Evolutionary conservation across 495 filamentous ascomycete genomes (phyloP).

Genomic region (Lepidopterella palustris): DNA sequence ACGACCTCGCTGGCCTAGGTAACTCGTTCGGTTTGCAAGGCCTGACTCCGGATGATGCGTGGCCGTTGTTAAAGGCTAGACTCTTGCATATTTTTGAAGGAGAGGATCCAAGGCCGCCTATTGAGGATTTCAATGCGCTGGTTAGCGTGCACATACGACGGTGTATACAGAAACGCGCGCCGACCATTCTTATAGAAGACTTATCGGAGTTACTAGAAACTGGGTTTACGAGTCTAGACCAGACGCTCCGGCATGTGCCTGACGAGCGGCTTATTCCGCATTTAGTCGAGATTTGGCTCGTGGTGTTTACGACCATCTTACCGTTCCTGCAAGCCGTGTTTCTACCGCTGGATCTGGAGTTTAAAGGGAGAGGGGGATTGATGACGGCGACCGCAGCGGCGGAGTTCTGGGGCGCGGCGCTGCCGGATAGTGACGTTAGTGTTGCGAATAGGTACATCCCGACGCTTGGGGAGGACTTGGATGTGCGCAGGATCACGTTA

Average conservation of each 20-base stretch:
- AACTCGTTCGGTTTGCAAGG: constrained; percentile 62
- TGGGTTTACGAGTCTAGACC: constrained; percentile 80
- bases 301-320: constrained; percentile 80
- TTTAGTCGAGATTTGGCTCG: constrained; percentile 88
- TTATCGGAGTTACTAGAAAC: constrained; percentile 43
- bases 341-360: constrained; percentile 88
- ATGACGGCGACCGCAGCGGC: constrained; percentile 68
- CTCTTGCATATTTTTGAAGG: constrained; percentile 89
- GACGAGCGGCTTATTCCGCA: constrained; percentile 80
- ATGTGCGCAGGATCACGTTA: constrained; percentile 82
- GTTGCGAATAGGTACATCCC: constrained; percentile 33
- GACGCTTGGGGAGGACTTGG: constrained; percentile 55
- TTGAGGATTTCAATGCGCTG: constrained; percentile 91
- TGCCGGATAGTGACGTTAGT: constrained; percentile 35
- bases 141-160: constrained; percentile 45
- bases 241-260: constrained; percentile 64
- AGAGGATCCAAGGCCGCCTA: constrained; percentile 78
- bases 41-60: constrained; percentile 84
- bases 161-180: constrained; percentile 37
- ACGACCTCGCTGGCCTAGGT: constrained; percentile 25
- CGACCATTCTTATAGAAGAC: constrained; percentile 29
- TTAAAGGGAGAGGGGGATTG: constrained; percentile 72
- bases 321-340: constrained; percentile 97
- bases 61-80: constrained; percentile 88
- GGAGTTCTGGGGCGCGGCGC: constrained; percentile 74